Conservation (phyloP, 768 basidiomycete genomes). For the Hericium alpestre region DNA sequence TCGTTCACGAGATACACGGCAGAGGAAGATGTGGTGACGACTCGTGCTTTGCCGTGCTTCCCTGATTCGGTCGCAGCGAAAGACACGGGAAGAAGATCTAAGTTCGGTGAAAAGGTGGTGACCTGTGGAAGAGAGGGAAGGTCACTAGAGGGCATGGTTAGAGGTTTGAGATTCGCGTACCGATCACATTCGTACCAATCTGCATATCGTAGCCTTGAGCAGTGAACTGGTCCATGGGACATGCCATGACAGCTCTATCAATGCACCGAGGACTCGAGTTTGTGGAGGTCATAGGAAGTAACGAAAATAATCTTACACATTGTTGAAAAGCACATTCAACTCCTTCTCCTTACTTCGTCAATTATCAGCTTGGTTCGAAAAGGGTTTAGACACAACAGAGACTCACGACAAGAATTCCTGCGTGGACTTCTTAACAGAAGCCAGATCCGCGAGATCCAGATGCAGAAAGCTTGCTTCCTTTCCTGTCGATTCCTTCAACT, state of each 20-base stretch:
- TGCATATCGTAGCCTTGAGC: conserved; percentile 14
- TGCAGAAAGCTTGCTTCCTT: too few relatives aligned
- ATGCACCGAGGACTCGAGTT: not conserved
- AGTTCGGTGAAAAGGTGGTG: conserved; percentile 14
- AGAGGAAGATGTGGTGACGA: conserved; percentile 14
- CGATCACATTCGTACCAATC: conserved; percentile 12
- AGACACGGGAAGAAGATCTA: conserved; percentile 18
- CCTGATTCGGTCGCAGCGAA: conserved; percentile 8
- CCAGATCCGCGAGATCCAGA: too few relatives aligned
- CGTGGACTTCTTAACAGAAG: too few relatives aligned
- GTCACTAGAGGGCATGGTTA: too few relatives aligned
- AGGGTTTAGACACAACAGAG: too few relatives aligned
- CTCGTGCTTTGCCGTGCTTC: conserved; percentile 12
- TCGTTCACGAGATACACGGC: not conserved
- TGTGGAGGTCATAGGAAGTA: too few relatives aligned
- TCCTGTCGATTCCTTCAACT: too few relatives aligned
- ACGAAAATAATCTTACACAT: not conserved
- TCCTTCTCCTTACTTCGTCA: too few relatives aligned
- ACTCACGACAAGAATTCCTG: too few relatives aligned
- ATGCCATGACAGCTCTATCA: conserved; percentile 4
- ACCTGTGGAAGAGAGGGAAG: not conserved
- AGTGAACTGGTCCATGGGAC: conserved; percentile 5
- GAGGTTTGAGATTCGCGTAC: not conserved
- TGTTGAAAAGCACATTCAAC: conserved; percentile 3
- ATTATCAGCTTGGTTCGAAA: too few relatives aligned